Percentiles rank a stretch among this genome's conserved stretches.
phyloP scores from a whole-genome alignment of 176 grass and related monocot species.

The Carex parvula region DNA sequence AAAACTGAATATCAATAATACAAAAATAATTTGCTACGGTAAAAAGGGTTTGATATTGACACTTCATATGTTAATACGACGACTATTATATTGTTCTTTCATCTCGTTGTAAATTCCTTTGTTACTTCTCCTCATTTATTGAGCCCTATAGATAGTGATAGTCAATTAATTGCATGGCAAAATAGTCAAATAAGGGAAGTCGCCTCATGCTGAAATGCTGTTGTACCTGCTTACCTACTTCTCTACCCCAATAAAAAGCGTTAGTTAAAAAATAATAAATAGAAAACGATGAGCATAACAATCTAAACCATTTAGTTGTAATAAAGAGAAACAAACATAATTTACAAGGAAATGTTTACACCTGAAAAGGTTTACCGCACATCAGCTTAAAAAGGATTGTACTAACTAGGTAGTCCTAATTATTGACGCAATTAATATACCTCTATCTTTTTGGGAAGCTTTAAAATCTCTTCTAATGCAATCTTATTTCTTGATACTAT shows the following conservation, averaged over 20 bases:
- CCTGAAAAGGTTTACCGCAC: background rate
- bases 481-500: background rate
- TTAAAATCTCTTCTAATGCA: background rate
- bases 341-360: too few species aligned
- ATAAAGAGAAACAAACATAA: background rate
- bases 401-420: background rate
- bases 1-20: too few species aligned
- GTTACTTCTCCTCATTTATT: background rate
- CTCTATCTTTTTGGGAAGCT: background rate
- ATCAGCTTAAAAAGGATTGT: background rate
- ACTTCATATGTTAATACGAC: background rate
- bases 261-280: background rate
- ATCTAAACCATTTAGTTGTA: background rate
- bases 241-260: background rate
- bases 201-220: background rate
- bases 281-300: background rate
- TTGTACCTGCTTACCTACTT: background rate
- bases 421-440: background rate
- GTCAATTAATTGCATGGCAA: background rate
- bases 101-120: background rate
- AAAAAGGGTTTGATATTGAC: background rate
- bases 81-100: background rate
- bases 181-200: conserved; percentile 3
- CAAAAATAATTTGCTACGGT: background rate
- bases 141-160: background rate